Percentiles rank a stretch among this genome's conserved stretches.
Evolutionary conservation across 2,329 filamentous ascomycete species (phyloP).

Genomic region (Dactylellina parvicollis): DNA sequence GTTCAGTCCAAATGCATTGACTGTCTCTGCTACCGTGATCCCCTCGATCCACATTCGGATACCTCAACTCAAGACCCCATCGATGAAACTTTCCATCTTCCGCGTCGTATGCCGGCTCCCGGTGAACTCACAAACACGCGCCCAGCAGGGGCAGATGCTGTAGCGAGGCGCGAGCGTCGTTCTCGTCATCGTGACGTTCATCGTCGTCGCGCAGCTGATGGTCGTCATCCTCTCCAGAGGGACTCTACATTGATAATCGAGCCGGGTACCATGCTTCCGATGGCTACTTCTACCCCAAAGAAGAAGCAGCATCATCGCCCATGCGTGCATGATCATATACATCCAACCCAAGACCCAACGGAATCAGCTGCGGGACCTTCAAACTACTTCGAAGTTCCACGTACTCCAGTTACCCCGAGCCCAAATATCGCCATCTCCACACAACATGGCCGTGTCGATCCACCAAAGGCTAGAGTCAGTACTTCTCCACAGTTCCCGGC

Average conservation of each 20-base stretch:
- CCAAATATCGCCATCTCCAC: no score
- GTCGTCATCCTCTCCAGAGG: not conserved
- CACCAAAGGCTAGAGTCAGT: no score
- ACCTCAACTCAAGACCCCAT: constrained; percentile 24
- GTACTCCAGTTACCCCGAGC: no score
- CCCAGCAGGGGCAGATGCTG: not conserved
- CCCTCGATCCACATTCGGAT: constrained; percentile 7
- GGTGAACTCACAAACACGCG: not conserved
- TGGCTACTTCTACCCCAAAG: not conserved
- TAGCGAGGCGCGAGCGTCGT: not conserved
- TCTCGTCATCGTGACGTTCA: not conserved
- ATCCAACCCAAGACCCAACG: no score
- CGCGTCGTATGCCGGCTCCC: not conserved
- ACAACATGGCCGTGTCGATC: no score
- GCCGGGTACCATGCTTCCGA: not conserved
- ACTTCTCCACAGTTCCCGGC: no score
- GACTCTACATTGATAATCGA: constrained; percentile 13
- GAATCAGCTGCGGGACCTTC: no score
- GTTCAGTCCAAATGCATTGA: not conserved
- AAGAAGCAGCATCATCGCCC: no score
- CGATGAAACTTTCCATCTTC: constrained; percentile 22
- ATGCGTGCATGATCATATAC: no score
- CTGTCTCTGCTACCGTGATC: constrained; percentile 15
- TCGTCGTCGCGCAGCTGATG: not conserved
- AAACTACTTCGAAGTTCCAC: no score